phyloP scores from a whole-genome alignment of 805 yeast genomes.

The Monosporozyma aquatica region DNA sequence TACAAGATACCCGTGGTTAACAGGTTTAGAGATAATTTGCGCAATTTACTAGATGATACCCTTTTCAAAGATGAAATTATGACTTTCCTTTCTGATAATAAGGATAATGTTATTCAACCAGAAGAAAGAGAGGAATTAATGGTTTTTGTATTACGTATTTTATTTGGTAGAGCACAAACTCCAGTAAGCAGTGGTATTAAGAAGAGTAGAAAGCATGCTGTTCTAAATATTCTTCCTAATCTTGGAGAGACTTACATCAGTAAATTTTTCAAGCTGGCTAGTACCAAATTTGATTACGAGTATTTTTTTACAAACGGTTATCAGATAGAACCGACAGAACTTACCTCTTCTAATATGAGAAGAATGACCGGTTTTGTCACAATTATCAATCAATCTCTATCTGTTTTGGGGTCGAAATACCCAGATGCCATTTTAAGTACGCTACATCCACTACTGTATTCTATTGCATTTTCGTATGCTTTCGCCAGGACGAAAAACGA shows the following conservation, averaged over 20 bases:
- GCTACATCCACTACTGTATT: constrained; percentile 48
- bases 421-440: constrained; percentile 40
- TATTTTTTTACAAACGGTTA: constrained; percentile 27
- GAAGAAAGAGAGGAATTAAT: constrained; percentile 52
- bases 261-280: constrained; percentile 55
- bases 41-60: constrained; percentile 70
- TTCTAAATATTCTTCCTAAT: constrained; percentile 53
- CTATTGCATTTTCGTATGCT: constrained; percentile 42
- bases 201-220: constrained; percentile 62
- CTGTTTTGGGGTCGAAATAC: constrained; percentile 49
- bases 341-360: constrained; percentile 34
- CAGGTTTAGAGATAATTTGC: constrained; percentile 65
- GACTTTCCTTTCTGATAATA: constrained; percentile 43
- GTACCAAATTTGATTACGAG: constrained; percentile 40
- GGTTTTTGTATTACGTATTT: constrained; percentile 65
- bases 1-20: constrained; percentile 49
- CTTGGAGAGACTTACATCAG: constrained; percentile 43
- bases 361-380: constrained; percentile 57
- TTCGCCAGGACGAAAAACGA: constrained; percentile 10
- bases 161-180: constrained; percentile 81
- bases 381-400: constrained; percentile 21
- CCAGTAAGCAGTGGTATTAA: constrained; percentile 59
- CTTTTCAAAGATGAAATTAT: constrained; percentile 79
- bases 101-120: constrained; percentile 46
- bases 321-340: constrained; percentile 15